Percentiles rank a stretch among this genome's conserved stretches.
phyloP scores from a whole-genome alignment of 352 stramenopile species.

The Aphanomyces stellatus region DNA sequence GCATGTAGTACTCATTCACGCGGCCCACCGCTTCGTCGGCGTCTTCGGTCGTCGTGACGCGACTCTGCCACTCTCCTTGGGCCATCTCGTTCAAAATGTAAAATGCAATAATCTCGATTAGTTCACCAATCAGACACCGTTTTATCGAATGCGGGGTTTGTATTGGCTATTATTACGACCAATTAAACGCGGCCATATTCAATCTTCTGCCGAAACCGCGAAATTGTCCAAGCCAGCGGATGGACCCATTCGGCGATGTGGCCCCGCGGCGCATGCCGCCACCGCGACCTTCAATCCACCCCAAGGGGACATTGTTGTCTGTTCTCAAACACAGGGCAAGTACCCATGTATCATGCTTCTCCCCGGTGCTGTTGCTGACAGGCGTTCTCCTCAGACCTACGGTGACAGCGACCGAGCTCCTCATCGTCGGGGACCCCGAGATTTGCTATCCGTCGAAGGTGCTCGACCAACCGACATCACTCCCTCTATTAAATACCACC shows the following conservation, averaged over 20 bases:
- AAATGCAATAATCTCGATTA: no score
- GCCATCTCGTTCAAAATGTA: neutral
- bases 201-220: neutral
- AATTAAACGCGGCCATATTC: neutral
- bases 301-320: slow-evolving; percentile 3
- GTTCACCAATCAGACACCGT: neutral
- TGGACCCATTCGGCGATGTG: neutral
- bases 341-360: no score
- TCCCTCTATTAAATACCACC: neutral
- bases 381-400: no score
- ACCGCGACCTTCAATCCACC: neutral
- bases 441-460: neutral
- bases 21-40: slow-evolving; percentile 37
- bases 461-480: neutral
- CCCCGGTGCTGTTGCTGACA: no score
- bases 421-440: neutral
- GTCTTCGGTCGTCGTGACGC: slow-evolving; percentile 23
- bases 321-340: slow-evolving; percentile 3
- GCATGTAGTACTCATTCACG: slow-evolving; percentile 75
- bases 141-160: neutral
- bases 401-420: no score
- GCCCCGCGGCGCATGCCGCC: neutral
- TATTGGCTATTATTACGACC: neutral
- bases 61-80: slow-evolving; percentile 2
- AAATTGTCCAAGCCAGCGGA: neutral